Conservation (phyloP, 306 rosid genomes). For the Rubus parviflorus region DNA sequence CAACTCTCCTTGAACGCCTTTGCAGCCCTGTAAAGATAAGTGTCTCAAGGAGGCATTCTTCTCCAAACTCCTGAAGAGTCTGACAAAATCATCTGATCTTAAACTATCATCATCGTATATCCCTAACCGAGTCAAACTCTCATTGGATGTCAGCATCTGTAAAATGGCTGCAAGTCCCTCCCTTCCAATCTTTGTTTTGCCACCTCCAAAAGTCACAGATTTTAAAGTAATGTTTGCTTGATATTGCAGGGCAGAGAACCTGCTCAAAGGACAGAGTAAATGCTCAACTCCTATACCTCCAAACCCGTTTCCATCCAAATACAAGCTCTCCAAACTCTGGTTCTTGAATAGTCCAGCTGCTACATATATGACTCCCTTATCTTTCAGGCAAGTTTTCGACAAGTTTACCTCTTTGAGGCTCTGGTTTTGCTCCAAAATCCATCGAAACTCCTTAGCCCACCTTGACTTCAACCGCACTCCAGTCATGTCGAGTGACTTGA, state of each 20-base stretch:
- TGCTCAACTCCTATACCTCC: constrained; percentile 75
- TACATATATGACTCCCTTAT: constrained; percentile 74
- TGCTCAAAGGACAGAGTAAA: constrained; percentile 81
- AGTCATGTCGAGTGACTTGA: constrained; percentile 74
- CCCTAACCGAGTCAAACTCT: constrained; percentile 60
- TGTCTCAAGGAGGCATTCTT: constrained; percentile 74
- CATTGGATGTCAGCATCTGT: constrained; percentile 63
- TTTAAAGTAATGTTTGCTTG: constrained; percentile 80
- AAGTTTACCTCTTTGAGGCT: constrained; percentile 67
- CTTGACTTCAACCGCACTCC: constrained; percentile 75
- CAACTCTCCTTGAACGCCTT: constrained; percentile 72
- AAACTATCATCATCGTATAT: constrained; percentile 78
- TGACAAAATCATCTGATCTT: constrained; percentile 65
- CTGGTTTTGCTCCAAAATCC: constrained; percentile 80
- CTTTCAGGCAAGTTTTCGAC: constrained; percentile 70
- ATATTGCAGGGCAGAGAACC: constrained; percentile 75
- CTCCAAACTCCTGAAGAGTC: constrained; percentile 76
- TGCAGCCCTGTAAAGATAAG: constrained; percentile 77
- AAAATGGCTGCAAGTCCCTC: constrained; percentile 72
- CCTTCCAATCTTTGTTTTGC: constrained; percentile 78
- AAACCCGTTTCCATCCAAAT: constrained; percentile 70
- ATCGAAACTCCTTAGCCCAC: constrained; percentile 85
- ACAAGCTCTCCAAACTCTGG: constrained; percentile 56
- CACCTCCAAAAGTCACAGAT: constrained; percentile 73
- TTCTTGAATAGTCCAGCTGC: constrained; percentile 92